Percentiles rank a stretch among this genome's conserved stretches.
Conservation (phyloP, 2,329 filamentous ascomycete genomes). For the Sporothrix humicola region DNA sequence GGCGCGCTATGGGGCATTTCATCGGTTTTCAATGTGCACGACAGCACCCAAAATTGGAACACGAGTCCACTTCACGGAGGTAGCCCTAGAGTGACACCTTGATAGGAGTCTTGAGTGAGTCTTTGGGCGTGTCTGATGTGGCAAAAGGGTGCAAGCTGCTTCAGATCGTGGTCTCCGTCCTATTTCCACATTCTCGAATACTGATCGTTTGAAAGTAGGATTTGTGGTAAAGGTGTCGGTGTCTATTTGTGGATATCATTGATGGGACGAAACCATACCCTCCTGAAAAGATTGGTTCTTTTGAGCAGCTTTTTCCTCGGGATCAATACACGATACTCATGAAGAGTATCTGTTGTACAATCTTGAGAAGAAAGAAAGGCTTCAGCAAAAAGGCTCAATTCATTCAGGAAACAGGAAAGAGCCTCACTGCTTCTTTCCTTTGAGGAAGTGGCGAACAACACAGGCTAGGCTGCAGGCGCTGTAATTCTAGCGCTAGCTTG, state of each 20-base stretch:
- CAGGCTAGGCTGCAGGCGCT: not conserved
- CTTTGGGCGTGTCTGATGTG: not conserved
- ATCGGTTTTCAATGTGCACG: not conserved
- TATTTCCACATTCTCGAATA: not conserved
- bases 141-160: not conserved
- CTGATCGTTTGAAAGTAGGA: not conserved
- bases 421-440: too few species aligned
- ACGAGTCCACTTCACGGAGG: conserved; percentile 5
- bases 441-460: conserved; percentile 15
- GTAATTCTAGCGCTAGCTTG: conserved; percentile 16
- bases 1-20: not conserved
- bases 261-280: too few species aligned
- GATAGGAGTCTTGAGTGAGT: too few species aligned
- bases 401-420: too few species aligned
- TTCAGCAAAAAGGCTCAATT: too few species aligned
- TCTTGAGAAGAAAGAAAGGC: too few species aligned
- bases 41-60: not conserved
- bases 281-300: too few species aligned
- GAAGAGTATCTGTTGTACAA: too few species aligned
- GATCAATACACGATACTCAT: too few species aligned
- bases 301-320: too few species aligned
- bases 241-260: too few species aligned
- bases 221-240: too few species aligned
- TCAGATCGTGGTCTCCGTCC: not conserved
- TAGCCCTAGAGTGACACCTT: conserved; percentile 1